Evolutionary conservation across 257 asterid genomes (phyloP).

Genomic region (Haberlea rhodopensis): DNA sequence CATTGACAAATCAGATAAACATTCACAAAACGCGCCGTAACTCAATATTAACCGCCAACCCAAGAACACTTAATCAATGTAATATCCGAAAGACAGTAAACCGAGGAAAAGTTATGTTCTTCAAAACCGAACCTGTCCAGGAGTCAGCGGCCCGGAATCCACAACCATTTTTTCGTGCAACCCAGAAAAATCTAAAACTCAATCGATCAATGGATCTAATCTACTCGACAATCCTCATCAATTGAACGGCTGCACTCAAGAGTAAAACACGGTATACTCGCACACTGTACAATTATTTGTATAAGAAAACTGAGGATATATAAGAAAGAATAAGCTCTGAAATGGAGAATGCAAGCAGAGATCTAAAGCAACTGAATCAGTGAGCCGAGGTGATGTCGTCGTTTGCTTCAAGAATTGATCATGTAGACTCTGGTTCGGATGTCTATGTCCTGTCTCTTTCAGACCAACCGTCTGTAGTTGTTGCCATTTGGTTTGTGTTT

Average conservation of each 20-base stretch:
- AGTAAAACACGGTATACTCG: constrained; percentile 11
- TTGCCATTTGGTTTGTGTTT: constrained; percentile 29
- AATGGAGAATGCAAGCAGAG: constrained; percentile 32
- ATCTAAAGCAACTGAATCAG: constrained; percentile 48
- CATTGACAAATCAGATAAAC: constrained; percentile 23
- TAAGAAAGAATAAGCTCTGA: constrained; percentile 16
- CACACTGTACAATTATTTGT: constrained; percentile 15
- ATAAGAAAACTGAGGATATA: constrained; percentile 14
- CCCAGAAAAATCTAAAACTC: constrained; percentile 21
- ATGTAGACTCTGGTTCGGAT: constrained; percentile 28
- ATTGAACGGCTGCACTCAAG: constrained; percentile 17
- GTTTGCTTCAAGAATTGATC: constrained; percentile 51
- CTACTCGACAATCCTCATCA: constrained; percentile 33
- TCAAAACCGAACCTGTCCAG: constrained; percentile 59
- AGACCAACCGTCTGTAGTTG: constrained; percentile 39
- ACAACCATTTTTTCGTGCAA: constrained; percentile 45
- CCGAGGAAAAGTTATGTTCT: background rate
- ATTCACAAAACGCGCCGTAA: too few relatives aligned
- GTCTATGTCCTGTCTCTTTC: constrained; percentile 22
- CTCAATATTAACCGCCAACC: constrained; percentile 17
- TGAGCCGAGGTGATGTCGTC: constrained; percentile 42
- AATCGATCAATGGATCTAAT: constrained; percentile 26
- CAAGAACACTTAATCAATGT: constrained; percentile 8
- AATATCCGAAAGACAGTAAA: constrained; percentile 6
- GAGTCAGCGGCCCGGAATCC: constrained; percentile 63